Conservation (phyloP, 2,329 filamentous ascomycete genomes). For the Verticillium nubilum region DNA sequence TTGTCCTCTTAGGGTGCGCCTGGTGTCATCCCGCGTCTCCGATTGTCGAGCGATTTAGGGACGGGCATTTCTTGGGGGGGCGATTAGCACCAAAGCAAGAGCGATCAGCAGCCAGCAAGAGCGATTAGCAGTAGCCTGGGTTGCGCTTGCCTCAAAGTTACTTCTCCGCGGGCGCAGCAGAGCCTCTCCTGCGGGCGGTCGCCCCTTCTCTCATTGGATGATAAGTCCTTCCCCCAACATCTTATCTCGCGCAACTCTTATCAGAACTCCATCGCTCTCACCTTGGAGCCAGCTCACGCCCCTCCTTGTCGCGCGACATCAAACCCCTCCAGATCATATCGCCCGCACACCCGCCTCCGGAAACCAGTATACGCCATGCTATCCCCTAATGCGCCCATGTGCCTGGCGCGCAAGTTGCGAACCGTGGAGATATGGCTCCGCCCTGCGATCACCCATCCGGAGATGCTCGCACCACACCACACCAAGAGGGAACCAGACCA, state of each 20-base stretch:
- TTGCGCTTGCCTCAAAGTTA: not conserved
- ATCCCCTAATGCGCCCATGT: not conserved
- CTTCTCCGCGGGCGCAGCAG: not conserved
- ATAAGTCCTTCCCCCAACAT: not conserved
- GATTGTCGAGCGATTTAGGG: not conserved
- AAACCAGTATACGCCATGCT: not conserved
- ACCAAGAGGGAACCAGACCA: not conserved
- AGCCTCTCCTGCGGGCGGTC: not conserved
- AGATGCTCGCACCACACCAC: not conserved
- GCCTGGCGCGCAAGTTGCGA: not conserved
- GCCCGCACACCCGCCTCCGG: not conserved
- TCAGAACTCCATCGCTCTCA: not conserved
- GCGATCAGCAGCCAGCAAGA: too few species aligned
- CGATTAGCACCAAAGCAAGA: not conserved
- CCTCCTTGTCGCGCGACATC: not conserved
- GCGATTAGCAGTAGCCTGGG: not conserved
- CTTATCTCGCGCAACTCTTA: not conserved
- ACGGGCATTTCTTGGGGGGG: not conserved
- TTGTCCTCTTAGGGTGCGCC: not conserved
- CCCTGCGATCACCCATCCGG: not conserved
- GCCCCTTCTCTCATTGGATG: not conserved
- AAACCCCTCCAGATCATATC: not conserved
- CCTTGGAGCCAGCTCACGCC: not conserved
- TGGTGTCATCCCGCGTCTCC: not conserved
- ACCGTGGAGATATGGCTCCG: not conserved